Base-by-base conservation (phyloP, 2,329 filamentous ascomycete genomes). In the Saccharata proteae region DNA sequence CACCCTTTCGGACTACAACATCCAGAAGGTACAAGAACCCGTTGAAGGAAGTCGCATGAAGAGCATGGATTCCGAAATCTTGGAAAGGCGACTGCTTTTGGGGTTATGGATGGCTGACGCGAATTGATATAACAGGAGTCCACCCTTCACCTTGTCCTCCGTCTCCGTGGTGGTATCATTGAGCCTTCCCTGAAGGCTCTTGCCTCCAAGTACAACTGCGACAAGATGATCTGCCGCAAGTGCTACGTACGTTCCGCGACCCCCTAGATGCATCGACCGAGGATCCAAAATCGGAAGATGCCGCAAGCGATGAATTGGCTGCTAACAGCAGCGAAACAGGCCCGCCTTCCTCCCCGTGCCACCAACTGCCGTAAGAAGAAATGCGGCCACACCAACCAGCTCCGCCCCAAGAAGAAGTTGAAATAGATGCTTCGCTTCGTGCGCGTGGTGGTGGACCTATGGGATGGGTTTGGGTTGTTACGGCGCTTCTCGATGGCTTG, bases 291-390 rank as follows among this genome's bases (percentile, higher is more conserved):
- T 8, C 11, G 9, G 20, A 26, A 10, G 8, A 26, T n/a, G n/a
- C 8, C 20, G 20, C 20, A 22, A 22, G n/a, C 8, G n/a, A 8
- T 8, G 8, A 22, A 22, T 22, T 22, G 20, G 20, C 20, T 7
- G 20, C 7, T 7, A 29, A 32, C 22, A n/a, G n/a, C 21, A 29
- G 15, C 32, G 10, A 13, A 4, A 23, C 42, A 72, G 65, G 72
- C 74, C 46, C 86, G 88, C 65, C 85, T 96, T 45, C 88, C 88
- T 49, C 88, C 88, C 51, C 84, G 90, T 77, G 90, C 90, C 57
- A 94, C 88, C 76, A 98, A 98, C 82, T 98, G 90, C 83, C 77
- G 86, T 59, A 96, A 96, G 85, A 86, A 86, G 74, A 96, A 96
- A 79, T 96, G 88, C 69, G 90, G 88, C 45, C 90, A 96, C 80